These are phyloP conservation scores for Pseudogymnoascus sp. DNA, from an alignment of 2,329 filamentous ascomycete genomes.

Conservation along the genomic window DNA sequence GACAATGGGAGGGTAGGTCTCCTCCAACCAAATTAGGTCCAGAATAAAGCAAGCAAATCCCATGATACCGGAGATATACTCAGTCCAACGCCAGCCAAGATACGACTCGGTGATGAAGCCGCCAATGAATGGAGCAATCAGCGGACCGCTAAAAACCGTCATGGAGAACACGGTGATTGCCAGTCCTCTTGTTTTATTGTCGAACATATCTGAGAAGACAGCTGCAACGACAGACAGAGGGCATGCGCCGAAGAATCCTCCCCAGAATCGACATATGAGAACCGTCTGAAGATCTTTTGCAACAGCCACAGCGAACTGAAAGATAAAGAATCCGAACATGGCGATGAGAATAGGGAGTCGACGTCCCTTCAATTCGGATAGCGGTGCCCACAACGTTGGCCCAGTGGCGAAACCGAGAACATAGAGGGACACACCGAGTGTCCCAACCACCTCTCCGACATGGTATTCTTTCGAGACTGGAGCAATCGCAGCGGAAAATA, in stretches of 20 bases:
- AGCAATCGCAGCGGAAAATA: constrained; percentile 61
- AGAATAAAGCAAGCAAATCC: constrained; percentile 52
- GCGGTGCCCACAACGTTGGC: constrained; percentile 63
- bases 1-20: constrained; percentile 64
- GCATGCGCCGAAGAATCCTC: constrained; percentile 63
- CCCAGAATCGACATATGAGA: constrained; percentile 65
- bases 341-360: constrained; percentile 51
- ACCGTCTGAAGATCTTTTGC: constrained; percentile 63
- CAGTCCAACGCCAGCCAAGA: constrained; percentile 67
- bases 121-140: constrained; percentile 61
- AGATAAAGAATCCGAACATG: constrained; percentile 63
- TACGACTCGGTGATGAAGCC: constrained; percentile 56
- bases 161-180: constrained; percentile 52
- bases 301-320: constrained; percentile 57
- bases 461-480: constrained; percentile 49
- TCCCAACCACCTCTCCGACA: constrained; percentile 54
- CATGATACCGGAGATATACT: constrained; percentile 57
- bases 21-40: constrained; percentile 55
- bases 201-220: constrained; percentile 66
- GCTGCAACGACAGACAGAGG: constrained; percentile 62
- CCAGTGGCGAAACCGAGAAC: constrained; percentile 67
- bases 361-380: constrained; percentile 65
- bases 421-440: constrained; percentile 61
- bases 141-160: constrained; percentile 58
- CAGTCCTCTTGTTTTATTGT: constrained; percentile 52